Base-by-base conservation (phyloP, 192 early-diverging fungal species). In the Backusella luteola region DNA sequence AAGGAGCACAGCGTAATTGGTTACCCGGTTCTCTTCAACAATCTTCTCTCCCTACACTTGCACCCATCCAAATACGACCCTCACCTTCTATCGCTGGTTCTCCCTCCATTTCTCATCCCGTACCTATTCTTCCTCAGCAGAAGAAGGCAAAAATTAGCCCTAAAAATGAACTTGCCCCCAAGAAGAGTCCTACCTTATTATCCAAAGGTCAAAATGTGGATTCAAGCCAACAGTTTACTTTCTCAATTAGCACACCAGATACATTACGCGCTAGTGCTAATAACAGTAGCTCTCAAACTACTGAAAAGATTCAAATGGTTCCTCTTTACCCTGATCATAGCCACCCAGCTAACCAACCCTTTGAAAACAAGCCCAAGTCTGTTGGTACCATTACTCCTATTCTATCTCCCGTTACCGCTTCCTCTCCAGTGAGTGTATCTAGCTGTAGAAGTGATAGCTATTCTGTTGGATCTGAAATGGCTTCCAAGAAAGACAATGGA, bases 171-270 rank as follows among this genome's bases (percentile, higher is more conserved):
- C 26, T 3, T 9, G 2, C 68, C 11, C 12, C 19, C n/a, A 69
- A 69, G 11, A 36, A 69, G 5, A 38, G 11, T 4, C 1, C 34
- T 41, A 41, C 38, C 2, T 4, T 8, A 21, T 2, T 17, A 7
- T 11, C 29, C 29, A 63, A 63, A 29, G 56, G 23, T 63, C 66
- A 32, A 35, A 67, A 32, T 19, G 6, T 19, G 6, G 66, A 67
- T 35, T 69, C 68, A 32, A 34, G 11, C 29, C 74, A 75, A 41
- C 32, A 66, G 26, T 70, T 76, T 53, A 76, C 67, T 36, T 76
- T 76, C 32, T 70, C 75, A 19, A 76, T 76, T 39, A 76, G 42
- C 1, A 76, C 75, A 53, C 75, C 75, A 1, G 75, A 21, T 56
- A 69, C 75, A 17, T 52, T 76, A 23, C 35, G 49, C 0, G 75